Conservation (phyloP, 2,329 filamentous ascomycete genomes). For the Didymella sp. region DNA sequence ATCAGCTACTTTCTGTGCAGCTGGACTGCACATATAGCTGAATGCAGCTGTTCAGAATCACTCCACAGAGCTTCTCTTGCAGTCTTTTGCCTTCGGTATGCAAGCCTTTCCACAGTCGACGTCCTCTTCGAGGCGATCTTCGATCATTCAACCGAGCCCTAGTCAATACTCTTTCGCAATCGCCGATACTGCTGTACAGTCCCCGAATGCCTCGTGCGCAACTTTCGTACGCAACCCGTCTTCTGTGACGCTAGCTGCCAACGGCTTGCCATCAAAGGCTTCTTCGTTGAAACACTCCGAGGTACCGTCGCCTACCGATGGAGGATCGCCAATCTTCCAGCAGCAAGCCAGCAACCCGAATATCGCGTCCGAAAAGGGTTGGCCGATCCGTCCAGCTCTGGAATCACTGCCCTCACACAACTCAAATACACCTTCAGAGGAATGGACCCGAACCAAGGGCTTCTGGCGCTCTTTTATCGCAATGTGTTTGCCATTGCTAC, state of each 20-base stretch:
- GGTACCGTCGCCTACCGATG: not conserved
- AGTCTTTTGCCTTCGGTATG: slow-evolving; percentile 1
- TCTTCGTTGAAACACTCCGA: slow-evolving; percentile 2
- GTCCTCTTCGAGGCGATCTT: slow-evolving; percentile 19
- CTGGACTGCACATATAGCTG: slow-evolving; percentile 15
- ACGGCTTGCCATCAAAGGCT: slow-evolving; percentile 10
- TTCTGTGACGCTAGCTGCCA: slow-evolving; percentile 6
- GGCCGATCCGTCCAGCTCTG: slow-evolving; percentile 3
- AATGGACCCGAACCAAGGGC: slow-evolving; percentile 23
- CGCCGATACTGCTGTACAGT: slow-evolving; percentile 15
- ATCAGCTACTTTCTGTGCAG: not conserved
- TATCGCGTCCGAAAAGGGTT: not conserved
- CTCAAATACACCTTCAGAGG: slow-evolving; percentile 9
- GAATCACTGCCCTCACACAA: not conserved
- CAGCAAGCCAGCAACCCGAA: not conserved
- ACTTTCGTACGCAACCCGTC: slow-evolving; percentile 8
- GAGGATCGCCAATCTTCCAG: not conserved
- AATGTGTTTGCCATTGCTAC: slow-evolving; percentile 40
- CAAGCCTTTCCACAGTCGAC: slow-evolving; percentile 14
- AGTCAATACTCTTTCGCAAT: slow-evolving; percentile 18
- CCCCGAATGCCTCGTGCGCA: slow-evolving; percentile 7
- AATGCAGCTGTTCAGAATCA: not conserved
- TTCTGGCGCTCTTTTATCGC: slow-evolving; percentile 43
- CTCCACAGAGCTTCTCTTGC: not conserved
- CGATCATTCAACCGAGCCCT: slow-evolving; percentile 7